Evolutionary conservation across 768 basidiomycete genomes (phyloP), one percentile per base, ranked within the genome.

Genomic region (Bullera alba): DNA sequence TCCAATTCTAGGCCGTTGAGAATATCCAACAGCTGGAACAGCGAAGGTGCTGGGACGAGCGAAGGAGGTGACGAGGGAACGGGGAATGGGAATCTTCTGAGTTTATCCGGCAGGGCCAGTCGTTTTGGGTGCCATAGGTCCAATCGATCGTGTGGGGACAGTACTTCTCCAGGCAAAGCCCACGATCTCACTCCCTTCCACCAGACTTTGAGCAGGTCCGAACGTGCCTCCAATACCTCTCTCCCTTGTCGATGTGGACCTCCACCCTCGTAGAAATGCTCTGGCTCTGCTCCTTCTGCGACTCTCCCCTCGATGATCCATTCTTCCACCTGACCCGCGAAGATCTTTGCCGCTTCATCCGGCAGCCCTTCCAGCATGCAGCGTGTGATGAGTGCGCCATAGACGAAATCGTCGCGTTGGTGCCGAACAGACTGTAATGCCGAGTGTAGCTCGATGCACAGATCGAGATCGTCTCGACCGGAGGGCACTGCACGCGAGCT

Each of bases 281-380:
- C 56, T 36, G 53, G 36, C 42, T 59, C 52, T 14, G 63, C 67
- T 5, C 60, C 66, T 39, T 65, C 61, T 28, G 68, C 71, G 25
- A 73, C 52, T 29, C 71, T 30, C 7, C 70, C 70, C 53, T 72
- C 68, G 16, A 63, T 61, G 10, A 70, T 65, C 72, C 72, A 73
- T 50, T 73, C 72, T 45, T 73, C 70, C 19, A 73, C 69, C 48
- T 69, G 42, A 27, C 65, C 72, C n/a, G 65, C 70, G 43, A 57
- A 72, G 1, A 73, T 58, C 42, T 61, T 56, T 1, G 72, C 69
- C 1, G 72, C 72, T 4, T 56, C 37, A 36, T 71, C 67, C 1
- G 53, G 55, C 28, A 50, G 42, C 4, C 54, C 49, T 22, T 64
- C 57, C n/a, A 46, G 48, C 12, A 67, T 41, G 28, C 57, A 63